Conservation (phyloP, 257 asterid species). For the Solanum raphanifolium region DNA sequence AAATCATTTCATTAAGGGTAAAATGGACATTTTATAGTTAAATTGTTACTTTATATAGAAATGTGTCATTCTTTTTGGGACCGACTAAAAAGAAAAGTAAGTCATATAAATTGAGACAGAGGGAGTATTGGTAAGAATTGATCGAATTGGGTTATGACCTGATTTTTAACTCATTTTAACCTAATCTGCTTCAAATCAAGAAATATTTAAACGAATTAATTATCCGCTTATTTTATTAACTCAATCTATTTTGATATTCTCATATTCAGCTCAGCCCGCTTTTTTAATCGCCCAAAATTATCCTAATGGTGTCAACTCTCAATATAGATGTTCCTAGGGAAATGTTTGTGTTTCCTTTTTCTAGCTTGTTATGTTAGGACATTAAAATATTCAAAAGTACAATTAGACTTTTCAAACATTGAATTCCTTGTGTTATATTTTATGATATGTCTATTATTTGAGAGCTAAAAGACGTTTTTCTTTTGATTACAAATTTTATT, state of each 20-base stretch:
- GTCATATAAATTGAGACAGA: too few species aligned
- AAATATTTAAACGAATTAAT: too few species aligned
- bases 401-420: background rate
- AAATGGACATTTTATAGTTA: too few species aligned
- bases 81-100: too few species aligned
- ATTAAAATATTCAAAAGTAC: background rate
- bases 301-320: background rate
- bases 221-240: fast-evolving
- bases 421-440: background rate
- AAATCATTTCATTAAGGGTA: too few species aligned
- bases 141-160: background rate
- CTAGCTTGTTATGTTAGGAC: background rate
- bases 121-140: background rate
- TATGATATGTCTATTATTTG: background rate
- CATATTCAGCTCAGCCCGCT: fast-evolving
- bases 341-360: background rate
- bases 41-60: too few species aligned
- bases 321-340: background rate
- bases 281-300: too few species aligned
- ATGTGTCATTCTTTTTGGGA: too few species aligned
- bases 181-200: too few species aligned
- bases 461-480: background rate
- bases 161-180: too few species aligned
- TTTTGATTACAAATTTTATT: background rate
- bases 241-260: too few species aligned